phyloP scores from a whole-genome alignment of 2,329 filamentous ascomycete genomes.

The Pseudocercospora musae region DNA sequence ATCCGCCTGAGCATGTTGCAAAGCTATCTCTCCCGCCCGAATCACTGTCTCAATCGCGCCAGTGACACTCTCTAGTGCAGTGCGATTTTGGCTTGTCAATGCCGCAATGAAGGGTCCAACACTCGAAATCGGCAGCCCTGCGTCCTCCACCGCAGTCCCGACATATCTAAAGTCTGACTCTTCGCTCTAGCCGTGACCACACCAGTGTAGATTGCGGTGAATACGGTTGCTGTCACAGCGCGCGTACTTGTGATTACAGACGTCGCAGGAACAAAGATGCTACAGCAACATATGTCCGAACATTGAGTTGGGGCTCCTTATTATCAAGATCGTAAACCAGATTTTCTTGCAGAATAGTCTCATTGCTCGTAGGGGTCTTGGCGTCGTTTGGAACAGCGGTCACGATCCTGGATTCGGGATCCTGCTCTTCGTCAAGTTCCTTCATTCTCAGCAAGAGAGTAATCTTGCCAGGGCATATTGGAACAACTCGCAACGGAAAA shows the following conservation, averaged over 20 bases:
- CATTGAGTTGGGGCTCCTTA: constrained; percentile 18
- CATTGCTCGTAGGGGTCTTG: background rate
- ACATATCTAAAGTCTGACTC: constrained; percentile 38
- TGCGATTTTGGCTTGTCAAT: constrained; percentile 26
- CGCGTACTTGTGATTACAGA: constrained; percentile 14
- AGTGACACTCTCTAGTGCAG: background rate
- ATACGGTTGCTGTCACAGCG: constrained; percentile 35
- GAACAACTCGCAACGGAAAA: background rate
- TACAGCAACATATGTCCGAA: constrained; percentile 13
- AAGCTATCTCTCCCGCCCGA: constrained; percentile 13
- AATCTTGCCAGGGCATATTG: background rate
- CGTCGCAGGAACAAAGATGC: constrained; percentile 17
- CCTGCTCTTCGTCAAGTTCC: background rate
- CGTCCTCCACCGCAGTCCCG: constrained; percentile 36
- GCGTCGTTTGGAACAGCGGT: background rate
- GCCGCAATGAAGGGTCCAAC: constrained; percentile 37
- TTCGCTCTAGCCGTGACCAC: constrained; percentile 41
- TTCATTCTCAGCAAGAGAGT: background rate
- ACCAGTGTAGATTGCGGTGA: constrained; percentile 41
- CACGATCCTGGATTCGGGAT: background rate
- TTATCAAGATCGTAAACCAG: constrained; percentile 1
- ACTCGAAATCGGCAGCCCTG: constrained; percentile 37
- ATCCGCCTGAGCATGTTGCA: constrained; percentile 39
- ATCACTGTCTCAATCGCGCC: background rate
- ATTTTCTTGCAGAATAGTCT: background rate